Evolutionary conservation across 148 eudicot genomes (phyloP).

Genomic region (Fagopyrum homotropicum): DNA sequence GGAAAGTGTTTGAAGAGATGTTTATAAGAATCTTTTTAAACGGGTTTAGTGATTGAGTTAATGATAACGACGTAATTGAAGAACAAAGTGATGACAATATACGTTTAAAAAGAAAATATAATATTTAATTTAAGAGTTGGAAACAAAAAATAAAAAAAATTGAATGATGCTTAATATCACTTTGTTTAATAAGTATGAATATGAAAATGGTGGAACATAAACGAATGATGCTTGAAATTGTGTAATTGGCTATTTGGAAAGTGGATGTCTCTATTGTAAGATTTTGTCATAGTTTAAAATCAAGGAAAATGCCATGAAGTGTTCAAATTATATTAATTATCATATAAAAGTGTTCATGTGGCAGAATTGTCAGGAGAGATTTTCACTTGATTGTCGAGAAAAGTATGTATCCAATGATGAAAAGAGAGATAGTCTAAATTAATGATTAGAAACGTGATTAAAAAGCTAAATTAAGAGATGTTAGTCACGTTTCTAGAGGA

Average conservation of each 20-base stretch:
- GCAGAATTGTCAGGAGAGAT: background rate
- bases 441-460: background rate
- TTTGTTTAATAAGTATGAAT: too few species aligned
- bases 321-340: background rate
- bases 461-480: background rate
- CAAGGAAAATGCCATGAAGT: background rate
- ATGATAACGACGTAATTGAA: too few species aligned
- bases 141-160: too few species aligned
- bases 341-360: background rate
- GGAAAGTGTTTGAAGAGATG: too few species aligned
- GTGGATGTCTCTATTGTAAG: slow-evolving; percentile 1
- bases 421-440: background rate
- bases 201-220: too few species aligned
- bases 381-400: background rate
- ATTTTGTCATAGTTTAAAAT: background rate
- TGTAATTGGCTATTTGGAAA: background rate
- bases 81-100: too few species aligned
- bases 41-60: too few species aligned
- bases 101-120: too few species aligned
- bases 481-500: background rate
- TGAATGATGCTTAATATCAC: too few species aligned
- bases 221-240: background rate
- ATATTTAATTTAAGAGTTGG: too few species aligned
- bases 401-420: background rate
- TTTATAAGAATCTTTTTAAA: too few species aligned